Evolutionary conservation across 2,329 filamentous ascomycete species (phyloP).

Genomic region (Calonectria leucothoes): DNA sequence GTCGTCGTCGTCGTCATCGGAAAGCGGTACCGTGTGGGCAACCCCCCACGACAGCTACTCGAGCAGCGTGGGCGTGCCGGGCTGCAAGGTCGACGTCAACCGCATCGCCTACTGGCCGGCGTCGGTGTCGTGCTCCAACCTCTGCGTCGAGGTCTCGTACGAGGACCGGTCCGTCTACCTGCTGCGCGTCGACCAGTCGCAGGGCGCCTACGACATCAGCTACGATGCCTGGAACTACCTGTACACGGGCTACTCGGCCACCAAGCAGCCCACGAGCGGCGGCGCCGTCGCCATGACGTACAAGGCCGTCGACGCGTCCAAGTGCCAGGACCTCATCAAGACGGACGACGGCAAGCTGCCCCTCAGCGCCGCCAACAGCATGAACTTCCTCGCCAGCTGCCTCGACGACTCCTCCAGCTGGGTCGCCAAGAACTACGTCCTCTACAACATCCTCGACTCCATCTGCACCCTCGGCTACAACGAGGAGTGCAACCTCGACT

Average conservation of each 20-base stretch:
- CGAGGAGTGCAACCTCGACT: conserved; percentile 59
- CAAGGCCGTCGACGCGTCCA: conserved; percentile 55
- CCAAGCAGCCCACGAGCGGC: conserved; percentile 57
- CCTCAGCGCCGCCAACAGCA: conserved; percentile 62
- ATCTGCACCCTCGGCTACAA: conserved; percentile 59
- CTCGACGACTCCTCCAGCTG: conserved; percentile 54
- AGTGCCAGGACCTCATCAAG: conserved; percentile 61
- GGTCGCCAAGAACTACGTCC: conserved; percentile 59
- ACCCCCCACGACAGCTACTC: conserved; percentile 70
- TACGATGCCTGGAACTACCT: conserved; percentile 74
- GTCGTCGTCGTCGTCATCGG: conserved; percentile 15
- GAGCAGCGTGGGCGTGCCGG: conserved; percentile 69
- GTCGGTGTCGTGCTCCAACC: conserved; percentile 64
- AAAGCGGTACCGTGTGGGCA: conserved; percentile 43
- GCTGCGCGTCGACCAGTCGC: conserved; percentile 67
- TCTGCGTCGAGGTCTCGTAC: conserved; percentile 66
- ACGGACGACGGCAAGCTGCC: conserved; percentile 53
- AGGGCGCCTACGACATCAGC: conserved; percentile 67
- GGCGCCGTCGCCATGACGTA: conserved; percentile 61
- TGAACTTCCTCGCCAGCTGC: conserved; percentile 63
- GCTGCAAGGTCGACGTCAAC: conserved; percentile 71
- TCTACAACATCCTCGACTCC: conserved; percentile 64
- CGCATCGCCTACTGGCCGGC: conserved; percentile 71
- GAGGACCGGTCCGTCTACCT: conserved; percentile 66
- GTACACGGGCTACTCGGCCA: conserved; percentile 59